These are phyloP conservation scores for Solanum chiquidenum DNA, from an alignment of 257 asterid species.

Conservation along the genomic window DNA sequence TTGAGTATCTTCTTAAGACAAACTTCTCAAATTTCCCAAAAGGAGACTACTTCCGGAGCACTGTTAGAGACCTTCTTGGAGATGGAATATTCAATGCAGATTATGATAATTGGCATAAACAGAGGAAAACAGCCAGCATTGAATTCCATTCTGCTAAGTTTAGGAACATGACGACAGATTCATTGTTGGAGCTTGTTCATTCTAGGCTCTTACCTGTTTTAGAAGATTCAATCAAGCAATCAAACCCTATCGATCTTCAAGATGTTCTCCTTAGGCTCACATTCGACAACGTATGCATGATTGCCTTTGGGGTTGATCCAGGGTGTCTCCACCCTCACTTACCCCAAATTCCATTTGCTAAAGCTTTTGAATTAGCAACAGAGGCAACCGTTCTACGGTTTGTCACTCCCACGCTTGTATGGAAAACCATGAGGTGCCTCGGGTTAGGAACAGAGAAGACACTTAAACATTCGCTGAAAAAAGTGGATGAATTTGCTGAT, in stretches of 20 bases:
- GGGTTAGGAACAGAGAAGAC: conserved; percentile 55
- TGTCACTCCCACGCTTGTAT: conserved; percentile 62
- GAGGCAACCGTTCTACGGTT: conserved; percentile 65
- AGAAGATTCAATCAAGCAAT: conserved; percentile 27
- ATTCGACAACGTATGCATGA: conserved; percentile 86
- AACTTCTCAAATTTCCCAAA: conserved; percentile 71
- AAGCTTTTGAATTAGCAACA: conserved; percentile 81
- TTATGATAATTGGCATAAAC: conserved; percentile 58
- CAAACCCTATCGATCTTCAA: conserved; percentile 44
- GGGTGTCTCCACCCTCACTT: conserved; percentile 63
- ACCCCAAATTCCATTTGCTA: conserved; percentile 81
- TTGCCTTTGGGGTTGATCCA: conserved; percentile 94
- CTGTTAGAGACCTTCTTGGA: conserved; percentile 68
- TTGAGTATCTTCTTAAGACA: conserved; percentile 77
- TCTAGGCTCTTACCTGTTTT: conserved; percentile 59
- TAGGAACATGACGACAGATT: conserved; percentile 54
- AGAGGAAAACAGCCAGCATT: conserved; percentile 79
- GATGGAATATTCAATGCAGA: conserved; percentile 88
- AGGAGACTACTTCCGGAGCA: conserved; percentile 54
- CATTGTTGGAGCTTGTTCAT: conserved; percentile 72
- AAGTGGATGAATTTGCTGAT: conserved; percentile 59
- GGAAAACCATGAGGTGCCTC: conserved; percentile 61
- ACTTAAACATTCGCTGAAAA: conserved; percentile 38
- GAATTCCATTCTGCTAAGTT: conserved; percentile 79
- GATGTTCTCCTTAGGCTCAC: conserved; percentile 71